Evolutionary conservation across 345 rosid genomes (phyloP).

Genomic region (Hibiscus syriacus): DNA sequence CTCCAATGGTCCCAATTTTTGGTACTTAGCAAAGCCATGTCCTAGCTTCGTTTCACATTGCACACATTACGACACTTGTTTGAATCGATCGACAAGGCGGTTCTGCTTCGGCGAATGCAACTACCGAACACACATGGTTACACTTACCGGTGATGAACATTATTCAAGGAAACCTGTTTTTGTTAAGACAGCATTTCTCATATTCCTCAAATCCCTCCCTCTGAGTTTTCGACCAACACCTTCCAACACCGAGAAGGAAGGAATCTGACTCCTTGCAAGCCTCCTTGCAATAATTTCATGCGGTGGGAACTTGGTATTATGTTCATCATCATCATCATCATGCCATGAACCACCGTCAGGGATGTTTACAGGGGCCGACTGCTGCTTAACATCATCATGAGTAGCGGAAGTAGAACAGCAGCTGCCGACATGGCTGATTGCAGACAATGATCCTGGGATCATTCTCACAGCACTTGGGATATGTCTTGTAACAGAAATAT

Average conservation of each 20-base stretch:
- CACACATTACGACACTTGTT: not conserved
- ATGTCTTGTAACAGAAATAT: constrained; percentile 20
- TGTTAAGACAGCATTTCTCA: too few species aligned
- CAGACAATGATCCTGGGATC: constrained; percentile 30
- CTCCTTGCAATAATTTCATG: constrained; percentile 63
- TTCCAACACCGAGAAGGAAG: constrained; percentile 73
- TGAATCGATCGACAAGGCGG: too few species aligned
- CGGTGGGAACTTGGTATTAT: constrained; percentile 41
- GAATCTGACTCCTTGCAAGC: too few species aligned
- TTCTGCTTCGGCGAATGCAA: too few species aligned
- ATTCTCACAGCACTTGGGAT: too few species aligned
- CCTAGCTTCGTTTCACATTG: not conserved
- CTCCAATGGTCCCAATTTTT: constrained; percentile 1
- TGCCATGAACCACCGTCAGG: constrained; percentile 37
- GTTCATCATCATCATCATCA: constrained; percentile 24
- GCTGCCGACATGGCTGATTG: not conserved
- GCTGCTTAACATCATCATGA: constrained; percentile 29
- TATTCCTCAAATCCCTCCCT: constrained; percentile 70
- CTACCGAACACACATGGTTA: too few species aligned
- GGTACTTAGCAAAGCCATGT: not conserved
- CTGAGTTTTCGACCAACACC: constrained; percentile 78
- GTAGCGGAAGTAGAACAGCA: constrained; percentile 7
- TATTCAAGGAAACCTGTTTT: too few species aligned
- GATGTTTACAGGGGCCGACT: constrained; percentile 64
- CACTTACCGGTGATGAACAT: too few species aligned